phyloP scores from a whole-genome alignment of 2,329 filamentous ascomycete species.

The Coniochaeta prunicola region DNA sequence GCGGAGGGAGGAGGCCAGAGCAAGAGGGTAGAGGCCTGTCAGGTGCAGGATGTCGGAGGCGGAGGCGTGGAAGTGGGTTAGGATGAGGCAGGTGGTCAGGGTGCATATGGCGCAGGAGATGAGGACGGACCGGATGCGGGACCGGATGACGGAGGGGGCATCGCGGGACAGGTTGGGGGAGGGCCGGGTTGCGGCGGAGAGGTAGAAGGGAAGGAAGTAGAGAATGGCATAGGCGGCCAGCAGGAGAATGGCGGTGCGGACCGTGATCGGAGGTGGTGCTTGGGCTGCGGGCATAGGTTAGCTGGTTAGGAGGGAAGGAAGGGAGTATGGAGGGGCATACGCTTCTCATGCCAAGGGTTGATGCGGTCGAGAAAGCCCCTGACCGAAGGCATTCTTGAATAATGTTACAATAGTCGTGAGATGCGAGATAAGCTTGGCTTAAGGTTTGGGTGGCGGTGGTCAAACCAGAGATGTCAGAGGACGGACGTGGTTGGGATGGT shows the following conservation, averaged over 20 bases:
- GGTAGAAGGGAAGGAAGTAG: slow-evolving; percentile 89
- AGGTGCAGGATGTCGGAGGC: slow-evolving; percentile 53
- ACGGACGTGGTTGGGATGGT: not conserved
- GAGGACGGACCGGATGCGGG: slow-evolving; percentile 73
- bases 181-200: slow-evolving; percentile 71
- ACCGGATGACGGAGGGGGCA: slow-evolving; percentile 81
- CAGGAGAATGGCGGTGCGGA: slow-evolving; percentile 21
- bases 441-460: not conserved
- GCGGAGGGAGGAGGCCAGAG: slow-evolving; percentile 54
- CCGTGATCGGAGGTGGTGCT: slow-evolving; percentile 30
- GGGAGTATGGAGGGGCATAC: not conserved
- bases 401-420: not conserved
- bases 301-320: not conserved
- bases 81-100: slow-evolving; percentile 57
- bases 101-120: slow-evolving; percentile 66
- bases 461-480: not conserved
- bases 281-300: slow-evolving; percentile 8
- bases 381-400: slow-evolving; percentile 13
- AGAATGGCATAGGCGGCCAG: slow-evolving; percentile 68
- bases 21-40: slow-evolving; percentile 76
- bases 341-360: slow-evolving; percentile 5
- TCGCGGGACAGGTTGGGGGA: slow-evolving; percentile 75
- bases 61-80: slow-evolving; percentile 46
- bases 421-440: not conserved
- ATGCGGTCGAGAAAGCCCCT: slow-evolving; percentile 14